Conservation (phyloP, 257 asterid species). For the Cinchona pubescens region DNA sequence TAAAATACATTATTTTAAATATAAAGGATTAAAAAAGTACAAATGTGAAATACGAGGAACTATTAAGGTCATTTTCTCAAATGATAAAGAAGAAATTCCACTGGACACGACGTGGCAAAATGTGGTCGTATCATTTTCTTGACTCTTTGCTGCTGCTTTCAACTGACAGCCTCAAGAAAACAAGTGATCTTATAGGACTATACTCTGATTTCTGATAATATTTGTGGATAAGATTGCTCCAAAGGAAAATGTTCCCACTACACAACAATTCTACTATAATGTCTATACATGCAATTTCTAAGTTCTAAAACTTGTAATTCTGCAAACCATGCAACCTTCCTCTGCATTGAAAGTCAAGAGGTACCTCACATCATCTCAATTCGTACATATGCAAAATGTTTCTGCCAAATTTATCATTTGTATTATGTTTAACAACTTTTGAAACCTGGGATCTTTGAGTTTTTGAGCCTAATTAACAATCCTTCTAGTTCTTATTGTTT, state of each 20-base stretch:
- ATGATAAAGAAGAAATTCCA: neutral
- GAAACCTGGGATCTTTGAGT: neutral
- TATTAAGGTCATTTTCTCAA: no score
- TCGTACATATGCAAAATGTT: neutral
- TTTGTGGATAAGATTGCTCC: slow-evolving; percentile 43
- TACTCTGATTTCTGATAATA: slow-evolving; percentile 30
- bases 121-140: slow-evolving; percentile 10
- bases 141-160: neutral
- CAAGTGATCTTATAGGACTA: neutral
- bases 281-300: slow-evolving; percentile 27
- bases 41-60: no score
- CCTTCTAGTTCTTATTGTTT: neutral
- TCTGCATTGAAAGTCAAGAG: neutral
- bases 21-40: no score
- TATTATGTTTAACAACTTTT: no score
- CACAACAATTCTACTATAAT: slow-evolving; percentile 4
- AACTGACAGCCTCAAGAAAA: slow-evolving; percentile 21
- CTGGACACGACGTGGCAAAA: slow-evolving; percentile 32
- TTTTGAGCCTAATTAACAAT: neutral
- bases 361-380: neutral
- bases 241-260: slow-evolving; percentile 9
- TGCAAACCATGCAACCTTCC: slow-evolving; percentile 22
- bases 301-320: slow-evolving; percentile 5
- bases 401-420: neutral
- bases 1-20: no score